A percentile compares a stretch with the other conserved stretches of the same genome.
Evolutionary conservation across 495 filamentous ascomycete species (phyloP).

Genomic region (Achaetomiella virescens): DNA sequence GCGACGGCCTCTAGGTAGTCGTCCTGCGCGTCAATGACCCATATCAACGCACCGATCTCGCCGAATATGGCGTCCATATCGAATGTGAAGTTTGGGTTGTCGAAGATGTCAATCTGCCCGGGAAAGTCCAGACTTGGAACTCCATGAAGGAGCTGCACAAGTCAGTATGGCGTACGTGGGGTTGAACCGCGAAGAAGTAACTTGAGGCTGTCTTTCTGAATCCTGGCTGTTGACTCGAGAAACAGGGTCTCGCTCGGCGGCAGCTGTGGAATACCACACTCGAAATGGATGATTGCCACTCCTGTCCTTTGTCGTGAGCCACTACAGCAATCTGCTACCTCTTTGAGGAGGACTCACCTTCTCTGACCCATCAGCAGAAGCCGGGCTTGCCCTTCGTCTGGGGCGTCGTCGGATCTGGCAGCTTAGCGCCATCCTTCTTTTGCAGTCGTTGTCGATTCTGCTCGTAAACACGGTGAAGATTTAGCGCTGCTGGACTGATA

Average conservation of each 20-base stretch:
- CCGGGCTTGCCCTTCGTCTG: conserved; percentile 65
- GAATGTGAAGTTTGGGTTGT: conserved; percentile 55
- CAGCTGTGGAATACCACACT: conserved; percentile 96
- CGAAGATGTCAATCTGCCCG: conserved; percentile 82
- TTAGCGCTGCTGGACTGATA: conserved; percentile 46
- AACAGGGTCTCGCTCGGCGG: conserved; percentile 92
- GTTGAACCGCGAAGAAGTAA: conserved; percentile 30
- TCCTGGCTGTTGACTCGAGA: conserved; percentile 84
- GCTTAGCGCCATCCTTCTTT: conserved; percentile 36
- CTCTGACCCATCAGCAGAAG: conserved; percentile 92
- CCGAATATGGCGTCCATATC: conserved; percentile 91
- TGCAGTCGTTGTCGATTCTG: conserved; percentile 47
- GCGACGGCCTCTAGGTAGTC: conserved; percentile 87
- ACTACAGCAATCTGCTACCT: background rate
- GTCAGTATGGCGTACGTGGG: conserved; percentile 14
- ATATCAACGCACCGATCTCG: conserved; percentile 87
- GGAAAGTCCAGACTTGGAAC: conserved; percentile 97
- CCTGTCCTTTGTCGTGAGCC: conserved; percentile 45
- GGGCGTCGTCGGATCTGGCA: conserved; percentile 34
- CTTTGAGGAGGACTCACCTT: conserved; percentile 64
- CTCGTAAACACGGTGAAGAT: conserved; percentile 50
- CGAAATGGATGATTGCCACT: conserved; percentile 97
- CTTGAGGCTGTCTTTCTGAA: conserved; percentile 91
- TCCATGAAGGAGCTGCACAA: conserved; percentile 85
- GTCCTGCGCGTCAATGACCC: conserved; percentile 97